Evolutionary conservation across 2,329 filamentous ascomycete genomes (phyloP), one percentile per base, ranked within the genome.

Genomic region (Penicillium sp.): DNA sequence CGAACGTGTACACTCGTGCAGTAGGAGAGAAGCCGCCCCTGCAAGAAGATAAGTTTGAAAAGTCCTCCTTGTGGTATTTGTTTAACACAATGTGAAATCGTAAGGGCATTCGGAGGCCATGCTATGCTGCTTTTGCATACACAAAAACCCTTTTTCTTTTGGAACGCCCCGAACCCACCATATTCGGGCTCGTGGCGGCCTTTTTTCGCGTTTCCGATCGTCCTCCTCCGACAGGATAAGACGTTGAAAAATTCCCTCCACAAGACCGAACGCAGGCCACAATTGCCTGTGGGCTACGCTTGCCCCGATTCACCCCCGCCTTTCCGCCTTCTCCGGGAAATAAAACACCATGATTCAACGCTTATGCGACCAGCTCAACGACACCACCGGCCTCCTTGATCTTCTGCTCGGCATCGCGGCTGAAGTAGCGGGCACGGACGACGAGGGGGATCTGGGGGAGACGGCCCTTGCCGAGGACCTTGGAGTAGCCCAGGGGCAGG

Each of bases 391-490:
- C 94, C 82, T 95, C 92, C 80, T 91, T 96, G 83, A 99, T 97
- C 90, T 99, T 99, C 85, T 91, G 86, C 89, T 99, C 95, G 71
- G 95, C 95, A 80, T 96, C 89, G 79, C 90, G 90, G 86, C 89
- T 92, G 82, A 99, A 91, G 85, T 92, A 98, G 79, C 95, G 86
- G 72, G 95, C 94, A 78, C 91, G 91, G 70, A 99, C 93, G 75
- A 99, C 91, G 75, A 99, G 82, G 71, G 95, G 95, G 75, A 98
- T 87, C 77, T 94, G 85, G 76, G 95, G 94, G 75, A 98, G 85
- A 77, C 94, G 89, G 82, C 95, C 95, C 89, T 99, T 99, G 80
- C 95, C 96, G 78, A 99, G 90, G 71, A 99, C 88, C 86, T 99
- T 99, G 78, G 92, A 91, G 89, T 98, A 99, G 73, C 96, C 95